phyloP scores from a whole-genome alignment of 1,284 basidiomycete species.

The Erythrobasidium hasegawianum region DNA sequence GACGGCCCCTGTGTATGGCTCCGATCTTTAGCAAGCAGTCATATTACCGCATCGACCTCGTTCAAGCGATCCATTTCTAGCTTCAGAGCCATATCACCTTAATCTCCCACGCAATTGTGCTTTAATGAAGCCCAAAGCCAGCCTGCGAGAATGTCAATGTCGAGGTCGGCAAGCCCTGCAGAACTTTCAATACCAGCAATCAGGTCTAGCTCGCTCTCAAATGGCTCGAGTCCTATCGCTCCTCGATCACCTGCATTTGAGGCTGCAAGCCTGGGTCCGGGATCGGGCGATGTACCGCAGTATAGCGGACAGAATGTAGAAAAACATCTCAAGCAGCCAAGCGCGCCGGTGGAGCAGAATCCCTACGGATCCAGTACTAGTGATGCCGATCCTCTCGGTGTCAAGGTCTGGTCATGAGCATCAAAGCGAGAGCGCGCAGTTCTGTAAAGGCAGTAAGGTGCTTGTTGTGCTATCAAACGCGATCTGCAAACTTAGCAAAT shows the following conservation, averaged over 20 bases:
- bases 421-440: too few species aligned
- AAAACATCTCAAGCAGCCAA: too few species aligned
- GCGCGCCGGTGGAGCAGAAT: background rate
- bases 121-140: background rate
- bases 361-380: background rate
- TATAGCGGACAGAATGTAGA: background rate
- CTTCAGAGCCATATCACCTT: too few species aligned
- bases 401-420: constrained; percentile 22
- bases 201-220: background rate
- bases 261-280: background rate
- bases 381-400: constrained; percentile 20
- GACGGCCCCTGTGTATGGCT: too few species aligned
- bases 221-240: background rate
- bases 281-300: background rate
- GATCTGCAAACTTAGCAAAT: too few species aligned
- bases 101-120: too few species aligned
- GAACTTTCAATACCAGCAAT: background rate
- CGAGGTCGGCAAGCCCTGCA: background rate
- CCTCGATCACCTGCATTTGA: background rate
- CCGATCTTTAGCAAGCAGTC: too few species aligned
- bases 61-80: too few species aligned
- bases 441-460: too few species aligned
- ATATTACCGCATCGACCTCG: too few species aligned
- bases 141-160: background rate
- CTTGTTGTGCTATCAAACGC: background rate